Percentiles rank a stretch among this genome's conserved stretches.
Conservation (phyloP, 306 rosid genomes). For the Lotus japonicus region DNA sequence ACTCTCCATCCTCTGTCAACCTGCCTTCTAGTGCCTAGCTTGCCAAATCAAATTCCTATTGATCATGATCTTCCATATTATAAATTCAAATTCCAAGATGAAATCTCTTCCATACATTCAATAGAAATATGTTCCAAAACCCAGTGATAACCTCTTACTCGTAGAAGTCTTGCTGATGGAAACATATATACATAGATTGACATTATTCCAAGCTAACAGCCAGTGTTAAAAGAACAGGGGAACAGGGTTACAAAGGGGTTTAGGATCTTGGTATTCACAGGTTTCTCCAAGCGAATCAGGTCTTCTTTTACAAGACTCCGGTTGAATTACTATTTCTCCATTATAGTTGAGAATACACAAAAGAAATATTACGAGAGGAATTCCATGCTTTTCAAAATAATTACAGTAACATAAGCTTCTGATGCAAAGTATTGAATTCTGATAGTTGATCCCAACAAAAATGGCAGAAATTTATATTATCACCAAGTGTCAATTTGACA, state of each 20-base stretch:
- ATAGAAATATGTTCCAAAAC: neutral
- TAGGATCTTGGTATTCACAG: neutral
- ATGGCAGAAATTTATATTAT: neutral
- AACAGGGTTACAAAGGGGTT: neutral
- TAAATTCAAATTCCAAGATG: neutral
- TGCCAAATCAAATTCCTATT: constrained; percentile 5
- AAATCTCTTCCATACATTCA: neutral
- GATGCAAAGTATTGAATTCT: constrained; percentile 4
- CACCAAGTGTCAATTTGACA: constrained; percentile 11
- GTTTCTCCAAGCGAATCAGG: neutral
- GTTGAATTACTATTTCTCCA: constrained; percentile 6
- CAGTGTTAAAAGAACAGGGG: neutral
- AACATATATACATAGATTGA: neutral
- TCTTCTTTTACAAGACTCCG: neutral
- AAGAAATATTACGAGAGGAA: neutral
- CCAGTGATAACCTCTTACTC: neutral
- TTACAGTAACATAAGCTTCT: neutral
- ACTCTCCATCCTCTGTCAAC: neutral
- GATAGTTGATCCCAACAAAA: neutral
- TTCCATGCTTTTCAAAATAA: neutral
- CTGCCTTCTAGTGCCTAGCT: neutral
- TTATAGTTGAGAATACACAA: neutral
- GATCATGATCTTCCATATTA: neutral
- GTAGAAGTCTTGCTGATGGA: neutral
- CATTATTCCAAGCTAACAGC: neutral